Base-by-base conservation (phyloP, 208 protist species). In the Naegleria lovaniensis region DNA sequence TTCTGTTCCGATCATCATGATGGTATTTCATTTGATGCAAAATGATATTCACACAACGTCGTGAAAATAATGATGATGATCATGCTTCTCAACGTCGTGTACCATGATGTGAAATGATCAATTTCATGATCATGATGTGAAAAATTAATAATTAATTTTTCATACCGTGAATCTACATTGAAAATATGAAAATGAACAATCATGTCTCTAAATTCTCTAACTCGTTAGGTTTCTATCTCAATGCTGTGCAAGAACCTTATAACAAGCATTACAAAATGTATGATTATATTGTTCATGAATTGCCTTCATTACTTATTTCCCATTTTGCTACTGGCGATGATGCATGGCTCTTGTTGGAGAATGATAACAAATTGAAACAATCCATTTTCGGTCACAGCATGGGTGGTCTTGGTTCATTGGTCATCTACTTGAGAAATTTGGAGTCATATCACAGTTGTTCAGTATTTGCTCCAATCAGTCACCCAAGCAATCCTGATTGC, bases 391-490 rank as follows among this genome's bases (percentile, higher is more conserved):
- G 92, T 39, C 92, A 95, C 89, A 93, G 89, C 48, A 96, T 97
- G 93, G 95, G 95, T 33, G 95, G 95, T 40, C 95, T 94, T 95
- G 9, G 90, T 48, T 40, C 67, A n/a, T 88, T 58, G 5, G 58
- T 38, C 43, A 51, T 38, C 39, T 90, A 48, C 40, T 43, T 88
- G 29, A 40, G 38, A 48, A 89, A 92, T 41, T 92, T 91, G 38
- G 76, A 25, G 39, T 9, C 76, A 40, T 95, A 94, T 90, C 36
- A 59, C 41, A 94, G 93, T 29, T 93, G 95, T n/a, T 96, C 94
- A 4, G 96, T 95, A 15, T 97, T 97, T 85, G 79, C 95, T 9
- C 95, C 96, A 0, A 97, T 97, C 89, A 95, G 93, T 93, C 92
- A 96, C 90, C 96, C 96, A 0, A 95, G 85, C 39, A 52, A 92